Conservation (phyloP, 2,329 filamentous ascomycete genomes). For the Penicillium sp. region DNA sequence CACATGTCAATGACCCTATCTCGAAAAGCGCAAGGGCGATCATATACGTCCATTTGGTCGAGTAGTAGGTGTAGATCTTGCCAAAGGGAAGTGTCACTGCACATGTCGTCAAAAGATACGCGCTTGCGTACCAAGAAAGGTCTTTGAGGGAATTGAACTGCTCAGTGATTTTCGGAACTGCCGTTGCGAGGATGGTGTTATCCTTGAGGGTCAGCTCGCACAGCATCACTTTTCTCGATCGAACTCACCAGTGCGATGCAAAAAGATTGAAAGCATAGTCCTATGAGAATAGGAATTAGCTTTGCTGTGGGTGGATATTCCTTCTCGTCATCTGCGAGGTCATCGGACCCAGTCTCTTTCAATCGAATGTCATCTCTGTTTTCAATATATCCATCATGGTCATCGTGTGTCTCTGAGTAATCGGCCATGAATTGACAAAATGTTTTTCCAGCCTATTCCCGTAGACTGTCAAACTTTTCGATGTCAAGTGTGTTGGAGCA, state of each 20-base stretch:
- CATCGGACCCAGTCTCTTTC: slow-evolving; percentile 12
- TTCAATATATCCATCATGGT: slow-evolving; percentile 6
- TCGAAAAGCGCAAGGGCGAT: slow-evolving; percentile 42
- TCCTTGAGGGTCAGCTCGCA: slow-evolving; percentile 23
- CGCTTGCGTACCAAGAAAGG: slow-evolving; percentile 50
- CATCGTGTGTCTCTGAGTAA: slow-evolving; percentile 7
- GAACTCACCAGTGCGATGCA: slow-evolving; percentile 36
- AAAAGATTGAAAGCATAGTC: slow-evolving; percentile 39
- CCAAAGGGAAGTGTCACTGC: slow-evolving; percentile 45
- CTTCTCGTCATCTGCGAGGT: slow-evolving; percentile 22
- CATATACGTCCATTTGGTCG: slow-evolving; percentile 45
- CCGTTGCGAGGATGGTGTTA: slow-evolving; percentile 47
- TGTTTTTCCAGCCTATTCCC: not conserved
- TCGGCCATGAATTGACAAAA: slow-evolving; percentile 9
- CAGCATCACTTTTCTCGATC: not conserved
- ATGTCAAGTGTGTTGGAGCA: not conserved
- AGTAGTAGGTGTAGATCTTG: slow-evolving; percentile 45
- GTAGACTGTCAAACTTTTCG: not conserved
- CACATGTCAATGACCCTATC: slow-evolving; percentile 41
- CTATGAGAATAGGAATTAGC: slow-evolving; percentile 35
- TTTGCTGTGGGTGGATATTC: slow-evolving; percentile 35
- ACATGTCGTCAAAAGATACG: slow-evolving; percentile 45
- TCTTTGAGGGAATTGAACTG: slow-evolving; percentile 48
- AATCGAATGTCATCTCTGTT: slow-evolving; percentile 21
- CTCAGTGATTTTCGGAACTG: slow-evolving; percentile 49